These are phyloP conservation scores for Tylopilus intermedius DNA, from an alignment of 768 basidiomycete genomes.

Conservation along the genomic window DNA sequence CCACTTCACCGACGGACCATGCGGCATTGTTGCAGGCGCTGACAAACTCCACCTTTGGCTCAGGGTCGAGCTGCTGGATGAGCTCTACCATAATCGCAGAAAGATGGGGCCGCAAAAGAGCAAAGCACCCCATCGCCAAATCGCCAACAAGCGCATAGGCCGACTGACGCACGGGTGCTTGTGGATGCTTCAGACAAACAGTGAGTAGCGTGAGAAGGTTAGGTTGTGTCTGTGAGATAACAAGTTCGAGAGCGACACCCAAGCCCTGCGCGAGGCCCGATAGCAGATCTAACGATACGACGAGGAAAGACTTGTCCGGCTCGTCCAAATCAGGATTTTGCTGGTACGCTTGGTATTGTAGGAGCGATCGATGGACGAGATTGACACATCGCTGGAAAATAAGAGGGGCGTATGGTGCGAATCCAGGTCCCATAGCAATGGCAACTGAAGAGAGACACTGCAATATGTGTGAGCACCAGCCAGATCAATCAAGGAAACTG, in stretches of 20 bases:
- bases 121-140: conserved; percentile 94
- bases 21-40: conserved; percentile 99
- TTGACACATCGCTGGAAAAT: conserved; percentile 89
- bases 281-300: conserved; percentile 94
- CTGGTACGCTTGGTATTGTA: conserved; percentile 83
- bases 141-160: conserved; percentile 98
- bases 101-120: conserved; percentile 78
- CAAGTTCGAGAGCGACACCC: conserved; percentile 66
- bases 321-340: conserved; percentile 89
- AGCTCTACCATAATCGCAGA: conserved; percentile 87
- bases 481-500: conserved; percentile 15
- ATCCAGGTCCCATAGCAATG: conserved; percentile 88
- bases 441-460: conserved; percentile 97
- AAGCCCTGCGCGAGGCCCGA: conserved; percentile 95
- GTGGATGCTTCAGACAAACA: conserved; percentile 90
- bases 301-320: conserved; percentile 95
- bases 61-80: conserved; percentile 83
- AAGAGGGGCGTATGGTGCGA: conserved; percentile 82
- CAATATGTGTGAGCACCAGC: not conserved
- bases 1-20: conserved; percentile 99
- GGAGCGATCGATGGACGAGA: conserved; percentile 77
- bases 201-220: conserved; percentile 78
- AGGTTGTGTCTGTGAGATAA: conserved; percentile 68
- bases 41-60: conserved; percentile 90
- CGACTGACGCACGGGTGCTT: conserved; percentile 91